A percentile compares a stretch with the other conserved stretches of the same genome.
Evolutionary conservation across 2,329 filamentous ascomycete genomes (phyloP).

Genomic region (Pseudonectria buxi): DNA sequence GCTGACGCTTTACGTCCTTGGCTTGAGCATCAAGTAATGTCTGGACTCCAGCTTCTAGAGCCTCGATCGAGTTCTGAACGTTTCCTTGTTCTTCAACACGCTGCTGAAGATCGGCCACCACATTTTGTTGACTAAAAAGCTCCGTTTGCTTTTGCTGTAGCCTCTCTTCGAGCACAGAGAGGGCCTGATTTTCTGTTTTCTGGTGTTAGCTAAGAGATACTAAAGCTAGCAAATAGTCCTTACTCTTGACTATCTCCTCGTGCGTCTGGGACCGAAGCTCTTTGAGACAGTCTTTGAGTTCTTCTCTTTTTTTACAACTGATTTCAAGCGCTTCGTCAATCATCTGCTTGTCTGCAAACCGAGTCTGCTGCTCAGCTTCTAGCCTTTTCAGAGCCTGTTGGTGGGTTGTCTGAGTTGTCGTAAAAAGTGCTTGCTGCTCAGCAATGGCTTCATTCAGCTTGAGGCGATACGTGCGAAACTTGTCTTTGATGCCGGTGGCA

Average conservation of each 20-base stretch:
- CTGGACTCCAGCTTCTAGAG: too few species aligned
- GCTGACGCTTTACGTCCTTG: too few species aligned
- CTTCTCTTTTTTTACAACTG: constrained; percentile 26
- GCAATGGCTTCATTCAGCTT: constrained; percentile 39
- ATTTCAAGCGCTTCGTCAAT: constrained; percentile 23
- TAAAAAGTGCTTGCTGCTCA: constrained; percentile 41
- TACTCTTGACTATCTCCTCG: constrained; percentile 19
- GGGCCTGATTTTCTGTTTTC: constrained; percentile 17
- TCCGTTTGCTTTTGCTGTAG: constrained; percentile 14
- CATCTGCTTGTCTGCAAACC: constrained; percentile 13
- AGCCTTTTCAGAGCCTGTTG: constrained; percentile 29
- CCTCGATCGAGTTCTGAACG: constrained; percentile 5
- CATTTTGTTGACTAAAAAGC: constrained; percentile 5
- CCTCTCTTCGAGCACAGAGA: constrained; percentile 16
- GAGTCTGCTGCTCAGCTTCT: constrained; percentile 23
- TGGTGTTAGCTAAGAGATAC: constrained; percentile 1
- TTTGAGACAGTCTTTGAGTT: constrained; percentile 25
- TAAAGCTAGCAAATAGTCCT: background rate
- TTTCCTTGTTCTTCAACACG: constrained; percentile 10
- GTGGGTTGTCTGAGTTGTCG: constrained; percentile 26
- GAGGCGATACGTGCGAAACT: constrained; percentile 26
- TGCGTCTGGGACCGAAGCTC: constrained; percentile 18
- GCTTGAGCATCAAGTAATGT: too few species aligned
- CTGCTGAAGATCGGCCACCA: constrained; percentile 3
- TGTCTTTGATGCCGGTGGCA: constrained; percentile 23